Evolutionary conservation across 2,329 filamentous ascomycete genomes (phyloP).

Genomic region (Capronia epimyces): DNA sequence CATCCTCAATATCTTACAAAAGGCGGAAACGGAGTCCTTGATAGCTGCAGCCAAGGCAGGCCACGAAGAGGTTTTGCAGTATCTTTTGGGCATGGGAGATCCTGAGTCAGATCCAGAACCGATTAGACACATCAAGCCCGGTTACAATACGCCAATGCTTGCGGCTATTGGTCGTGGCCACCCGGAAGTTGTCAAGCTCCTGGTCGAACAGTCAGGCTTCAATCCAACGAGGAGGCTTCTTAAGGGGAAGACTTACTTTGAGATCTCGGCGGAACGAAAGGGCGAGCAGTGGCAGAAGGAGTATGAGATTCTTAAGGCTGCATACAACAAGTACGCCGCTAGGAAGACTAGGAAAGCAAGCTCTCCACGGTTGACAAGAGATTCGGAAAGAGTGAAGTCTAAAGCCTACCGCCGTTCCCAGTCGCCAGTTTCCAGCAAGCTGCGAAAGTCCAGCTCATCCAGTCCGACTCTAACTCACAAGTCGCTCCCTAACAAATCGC

Average conservation of each 20-base stretch:
- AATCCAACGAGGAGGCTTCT: slow-evolving; percentile 71
- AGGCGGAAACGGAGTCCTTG: slow-evolving; percentile 74
- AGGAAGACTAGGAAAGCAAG: slow-evolving; percentile 30
- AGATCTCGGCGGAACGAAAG: slow-evolving; percentile 74
- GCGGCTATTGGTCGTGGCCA: slow-evolving; percentile 88
- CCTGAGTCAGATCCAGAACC: slow-evolving; percentile 65
- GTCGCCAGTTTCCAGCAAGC: slow-evolving; percentile 35
- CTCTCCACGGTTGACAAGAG: slow-evolving; percentile 39
- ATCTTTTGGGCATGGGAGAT: slow-evolving; percentile 64
- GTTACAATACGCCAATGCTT: slow-evolving; percentile 85
- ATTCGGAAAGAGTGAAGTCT: slow-evolving; percentile 38
- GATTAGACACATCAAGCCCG: slow-evolving; percentile 50
- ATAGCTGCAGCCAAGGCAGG: slow-evolving; percentile 89
- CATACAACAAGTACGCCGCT: slow-evolving; percentile 39
- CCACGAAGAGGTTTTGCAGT: slow-evolving; percentile 78
- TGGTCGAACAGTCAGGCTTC: slow-evolving; percentile 72
- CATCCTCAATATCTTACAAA: slow-evolving; percentile 47
- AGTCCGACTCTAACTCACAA: slow-evolving; percentile 27
- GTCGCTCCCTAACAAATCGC: slow-evolving; percentile 19
- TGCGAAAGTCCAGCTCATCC: slow-evolving; percentile 22
- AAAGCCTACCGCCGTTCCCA: slow-evolving; percentile 36
- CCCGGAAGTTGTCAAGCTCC: slow-evolving; percentile 72
- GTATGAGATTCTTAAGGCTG: slow-evolving; percentile 70
- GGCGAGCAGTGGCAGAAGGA: slow-evolving; percentile 91
- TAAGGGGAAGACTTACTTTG: slow-evolving; percentile 75